Base-by-base conservation (phyloP, 2,329 filamentous ascomycete species). In the Davidsoniella virescens region DNA sequence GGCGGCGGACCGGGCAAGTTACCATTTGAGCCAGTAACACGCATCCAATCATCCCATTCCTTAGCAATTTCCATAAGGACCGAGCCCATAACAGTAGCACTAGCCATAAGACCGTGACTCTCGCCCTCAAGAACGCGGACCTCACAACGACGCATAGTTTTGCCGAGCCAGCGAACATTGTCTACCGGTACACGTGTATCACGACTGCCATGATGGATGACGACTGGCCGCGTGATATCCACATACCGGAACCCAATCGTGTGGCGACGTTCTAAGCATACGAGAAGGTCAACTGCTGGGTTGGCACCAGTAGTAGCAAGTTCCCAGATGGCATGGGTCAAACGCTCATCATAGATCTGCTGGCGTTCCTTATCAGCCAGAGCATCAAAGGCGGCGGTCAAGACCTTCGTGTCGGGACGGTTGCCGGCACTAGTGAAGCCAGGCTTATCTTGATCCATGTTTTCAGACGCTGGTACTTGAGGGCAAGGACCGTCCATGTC, bases 181-280 rank as follows among this genome's bases (percentile, higher is more conserved):
- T 94, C 92, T 12, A 94, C 83, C 0, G 92, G 92, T 1, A 98
- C 92, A 20, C 92, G 77, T 5, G 83, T 87, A 60, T 98, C 92
- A 58, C 84, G 80, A 60, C 79, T 86, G 37, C 92, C 92, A 62
- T 98, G 92, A 60, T 95, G 90, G 56, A 98, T 94, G 20, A 95
- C 82, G 0, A 96, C 84, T 0, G 86, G 78, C 7, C 87, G 78
- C 5, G 84, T 93, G 56, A 98, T 94, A 61, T 98, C 92, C 16
- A 94, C 90, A 61, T 98, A 98, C 46, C 88, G 80, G 67, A 98
- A 98, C 0, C 92, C 92, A 58, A 98, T 94, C 0, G 84, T 80
- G 59, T 94, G 87, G 25, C 85, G 77, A 18, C 92, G 79, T 64
- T 98, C 92, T 1, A 98, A 72, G 61, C 92, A 98, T 5, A 95